These are phyloP conservation scores for Solanum hybrid DNA, from an alignment of 305 asterid genomes.

Conservation along the genomic window DNA sequence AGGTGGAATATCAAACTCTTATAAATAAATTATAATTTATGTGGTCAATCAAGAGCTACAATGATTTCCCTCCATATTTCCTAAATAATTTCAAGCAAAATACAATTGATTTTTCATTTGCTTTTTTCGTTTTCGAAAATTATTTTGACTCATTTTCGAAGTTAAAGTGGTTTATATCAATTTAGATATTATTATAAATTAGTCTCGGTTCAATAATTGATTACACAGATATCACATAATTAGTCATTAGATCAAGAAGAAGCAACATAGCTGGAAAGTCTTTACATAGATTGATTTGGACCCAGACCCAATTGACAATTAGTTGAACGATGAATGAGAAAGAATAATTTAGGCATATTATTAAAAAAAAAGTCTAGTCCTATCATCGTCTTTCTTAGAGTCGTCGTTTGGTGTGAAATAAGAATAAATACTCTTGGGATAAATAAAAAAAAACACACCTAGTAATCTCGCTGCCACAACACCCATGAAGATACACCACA, in stretches of 20 bases:
- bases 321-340: neutral
- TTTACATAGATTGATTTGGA: neutral
- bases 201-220: neutral
- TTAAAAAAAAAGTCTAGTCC: neutral
- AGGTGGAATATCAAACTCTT: neutral
- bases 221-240: neutral
- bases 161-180: neutral
- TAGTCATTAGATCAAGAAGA: neutral
- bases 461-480: neutral
- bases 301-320: neutral
- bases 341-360: neutral
- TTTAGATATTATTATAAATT: too few species aligned
- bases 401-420: neutral
- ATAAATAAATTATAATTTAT: neutral
- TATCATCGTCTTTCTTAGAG: too few species aligned
- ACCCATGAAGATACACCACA: neutral
- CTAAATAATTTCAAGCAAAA: neutral
- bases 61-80: neutral
- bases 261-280: too few species aligned
- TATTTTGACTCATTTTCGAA: too few species aligned
- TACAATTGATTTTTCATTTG: neutral
- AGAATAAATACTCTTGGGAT: accelerated
- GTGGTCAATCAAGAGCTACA: neutral
- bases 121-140: neutral
- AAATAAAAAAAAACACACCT: too few species aligned